phyloP scores from a whole-genome alignment of 1,284 basidiomycete genomes.

The Ceratobasidium sp. region DNA sequence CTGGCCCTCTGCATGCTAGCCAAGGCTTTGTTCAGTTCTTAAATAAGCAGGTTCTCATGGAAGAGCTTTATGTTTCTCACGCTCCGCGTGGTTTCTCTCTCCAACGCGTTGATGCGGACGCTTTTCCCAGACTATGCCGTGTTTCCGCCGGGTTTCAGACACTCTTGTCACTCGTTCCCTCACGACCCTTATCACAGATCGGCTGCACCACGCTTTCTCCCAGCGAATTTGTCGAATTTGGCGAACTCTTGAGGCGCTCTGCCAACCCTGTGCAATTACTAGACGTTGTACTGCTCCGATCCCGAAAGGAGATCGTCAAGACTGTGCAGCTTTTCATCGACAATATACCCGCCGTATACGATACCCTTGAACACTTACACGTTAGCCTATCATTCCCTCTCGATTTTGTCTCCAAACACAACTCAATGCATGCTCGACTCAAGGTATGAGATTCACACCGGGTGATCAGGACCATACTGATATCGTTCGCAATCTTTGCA shows the following conservation, averaged over 20 bases:
- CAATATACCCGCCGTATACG: slow-evolving; percentile 18
- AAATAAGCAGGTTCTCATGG: slow-evolving; percentile 5
- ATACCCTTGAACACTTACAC: slow-evolving; percentile 17
- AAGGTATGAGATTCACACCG: slow-evolving; percentile 1
- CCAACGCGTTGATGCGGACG: neutral
- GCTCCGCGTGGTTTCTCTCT: slow-evolving; percentile 14
- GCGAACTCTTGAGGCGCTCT: slow-evolving; percentile 9
- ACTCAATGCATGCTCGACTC: slow-evolving; percentile 28
- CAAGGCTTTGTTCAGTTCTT: slow-evolving; percentile 21
- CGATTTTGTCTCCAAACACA: slow-evolving; percentile 36
- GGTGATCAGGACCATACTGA: neutral
- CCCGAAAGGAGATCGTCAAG: slow-evolving; percentile 11
- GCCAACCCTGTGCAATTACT: neutral
- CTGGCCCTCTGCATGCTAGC: slow-evolving; percentile 25
- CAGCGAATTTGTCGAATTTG: slow-evolving; percentile 21
- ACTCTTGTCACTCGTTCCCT: slow-evolving; percentile 14
- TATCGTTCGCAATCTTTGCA: neutral
- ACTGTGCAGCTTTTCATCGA: slow-evolving; percentile 20
- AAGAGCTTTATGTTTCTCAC: slow-evolving; percentile 12
- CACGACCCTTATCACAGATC: slow-evolving; percentile 4
- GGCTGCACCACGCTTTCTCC: slow-evolving; percentile 14
- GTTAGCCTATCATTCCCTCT: slow-evolving; percentile 26
- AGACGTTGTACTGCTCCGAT: slow-evolving; percentile 24
- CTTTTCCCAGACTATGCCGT: slow-evolving; percentile 9
- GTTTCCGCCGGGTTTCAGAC: slow-evolving; percentile 17